phyloP scores from a whole-genome alignment of 306 rosid genomes.

The Cicer chorassanicum region DNA sequence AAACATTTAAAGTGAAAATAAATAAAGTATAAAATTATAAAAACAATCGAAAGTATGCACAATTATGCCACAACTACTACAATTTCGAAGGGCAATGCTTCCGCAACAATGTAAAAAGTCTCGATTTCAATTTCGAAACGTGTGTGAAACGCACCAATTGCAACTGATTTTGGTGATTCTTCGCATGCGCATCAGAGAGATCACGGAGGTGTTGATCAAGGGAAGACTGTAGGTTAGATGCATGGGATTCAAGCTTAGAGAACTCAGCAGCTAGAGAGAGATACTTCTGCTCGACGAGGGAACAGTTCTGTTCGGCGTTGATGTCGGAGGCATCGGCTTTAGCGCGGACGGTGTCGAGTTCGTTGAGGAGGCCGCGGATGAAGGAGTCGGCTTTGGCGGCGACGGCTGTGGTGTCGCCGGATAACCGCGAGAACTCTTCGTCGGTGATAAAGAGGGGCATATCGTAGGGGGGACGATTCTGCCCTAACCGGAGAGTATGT shows the following conservation, averaged over 20 bases:
- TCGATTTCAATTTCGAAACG: not conserved
- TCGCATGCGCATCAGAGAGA: conserved; percentile 61
- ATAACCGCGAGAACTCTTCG: conserved; percentile 76
- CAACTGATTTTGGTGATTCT: conserved; percentile 64
- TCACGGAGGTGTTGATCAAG: conserved; percentile 65
- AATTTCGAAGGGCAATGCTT: not conserved
- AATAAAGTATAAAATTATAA: not conserved
- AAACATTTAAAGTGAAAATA: not conserved
- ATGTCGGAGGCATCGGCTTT: conserved; percentile 78
- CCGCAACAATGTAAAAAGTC: not conserved
- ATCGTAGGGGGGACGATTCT: conserved; percentile 8
- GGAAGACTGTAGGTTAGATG: conserved; percentile 67
- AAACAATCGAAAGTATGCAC: not conserved
- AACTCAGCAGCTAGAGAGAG: conserved; percentile 72
- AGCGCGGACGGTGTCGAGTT: conserved; percentile 84
- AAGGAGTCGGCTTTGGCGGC: conserved; percentile 84
- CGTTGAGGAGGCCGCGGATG: conserved; percentile 71
- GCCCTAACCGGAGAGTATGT: conserved; percentile 48
- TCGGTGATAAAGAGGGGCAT: conserved; percentile 83
- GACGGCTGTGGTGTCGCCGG: conserved; percentile 57
- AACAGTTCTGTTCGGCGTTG: conserved; percentile 94
- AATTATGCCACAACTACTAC: not conserved
- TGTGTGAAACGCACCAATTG: conserved; percentile 55
- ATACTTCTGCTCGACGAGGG: conserved; percentile 92
- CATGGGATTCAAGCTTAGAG: conserved; percentile 73